Evolutionary conservation across 139 green algal genomes (phyloP).

Genomic region (Chlamydomonas schloesseri): DNA sequence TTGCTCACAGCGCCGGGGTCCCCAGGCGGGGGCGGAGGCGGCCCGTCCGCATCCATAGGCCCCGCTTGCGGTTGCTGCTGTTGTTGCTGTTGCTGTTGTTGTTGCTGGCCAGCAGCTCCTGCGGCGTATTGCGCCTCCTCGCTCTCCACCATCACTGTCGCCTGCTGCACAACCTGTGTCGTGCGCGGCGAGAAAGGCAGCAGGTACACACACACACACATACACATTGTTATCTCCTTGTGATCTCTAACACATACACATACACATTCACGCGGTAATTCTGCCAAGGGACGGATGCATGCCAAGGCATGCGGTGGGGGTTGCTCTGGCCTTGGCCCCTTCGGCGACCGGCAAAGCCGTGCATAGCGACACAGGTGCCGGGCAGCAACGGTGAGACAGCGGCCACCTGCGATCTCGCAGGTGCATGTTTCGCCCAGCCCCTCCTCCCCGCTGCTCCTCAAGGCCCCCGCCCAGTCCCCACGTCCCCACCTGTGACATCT

Average conservation of each 20-base stretch:
- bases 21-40: background rate
- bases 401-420: too few relatives aligned
- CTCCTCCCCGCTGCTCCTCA: too few relatives aligned
- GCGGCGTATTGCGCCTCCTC: slow-evolving; percentile 8
- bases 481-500: background rate
- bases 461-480: background rate
- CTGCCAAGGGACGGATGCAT: too few relatives aligned
- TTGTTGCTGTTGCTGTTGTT: background rate
- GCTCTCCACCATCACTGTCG: slow-evolving; percentile 24
- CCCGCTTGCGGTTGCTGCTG: background rate
- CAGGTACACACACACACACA: too few relatives aligned
- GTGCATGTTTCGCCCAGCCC: too few relatives aligned
- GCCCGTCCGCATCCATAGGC: background rate
- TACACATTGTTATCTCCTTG: too few relatives aligned
- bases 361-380: too few relatives aligned
- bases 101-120: background rate
- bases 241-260: too few relatives aligned
- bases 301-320: background rate
- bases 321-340: too few relatives aligned
- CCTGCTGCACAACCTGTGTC: slow-evolving; percentile 19
- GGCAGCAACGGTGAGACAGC: too few relatives aligned
- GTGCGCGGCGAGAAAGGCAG: background rate
- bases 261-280: too few relatives aligned
- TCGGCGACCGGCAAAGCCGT: too few relatives aligned
- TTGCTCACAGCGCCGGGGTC: background rate